Evolutionary conservation across 2,329 filamentous ascomycete genomes (phyloP).

Genomic region (Claviceps purpurea): DNA sequence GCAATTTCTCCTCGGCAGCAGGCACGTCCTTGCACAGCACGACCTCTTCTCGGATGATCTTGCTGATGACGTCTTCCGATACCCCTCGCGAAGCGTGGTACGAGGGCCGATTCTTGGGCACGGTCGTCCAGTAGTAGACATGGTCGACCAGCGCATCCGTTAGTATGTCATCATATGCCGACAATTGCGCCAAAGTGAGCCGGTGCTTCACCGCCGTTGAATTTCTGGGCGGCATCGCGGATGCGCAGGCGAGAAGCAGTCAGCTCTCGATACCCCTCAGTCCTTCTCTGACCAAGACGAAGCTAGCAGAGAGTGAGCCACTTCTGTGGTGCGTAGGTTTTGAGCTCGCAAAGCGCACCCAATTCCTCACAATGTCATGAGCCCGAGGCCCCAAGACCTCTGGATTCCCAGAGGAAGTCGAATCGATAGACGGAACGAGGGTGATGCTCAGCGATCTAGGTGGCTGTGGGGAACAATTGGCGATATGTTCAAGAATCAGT

Average conservation of each 20-base stretch:
- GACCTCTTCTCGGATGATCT: constrained; percentile 50
- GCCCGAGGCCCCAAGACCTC: not conserved
- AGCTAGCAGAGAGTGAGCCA: not conserved
- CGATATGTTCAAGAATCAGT: no score
- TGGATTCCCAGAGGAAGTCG: not conserved
- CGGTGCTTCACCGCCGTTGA: constrained; percentile 42
- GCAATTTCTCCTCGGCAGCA: constrained; percentile 57
- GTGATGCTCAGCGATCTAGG: no score
- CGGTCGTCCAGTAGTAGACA: constrained; percentile 92
- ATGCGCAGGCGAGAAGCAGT: not conserved
- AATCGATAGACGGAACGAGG: not conserved
- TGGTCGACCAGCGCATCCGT: constrained; percentile 93
- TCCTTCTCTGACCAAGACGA: not conserved
- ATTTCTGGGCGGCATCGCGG: constrained; percentile 22
- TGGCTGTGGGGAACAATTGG: no score
- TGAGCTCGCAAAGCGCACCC: not conserved
- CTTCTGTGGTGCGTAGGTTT: not conserved
- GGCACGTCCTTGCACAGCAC: constrained; percentile 61
- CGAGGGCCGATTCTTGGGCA: constrained; percentile 82
- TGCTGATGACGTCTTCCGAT: constrained; percentile 46
- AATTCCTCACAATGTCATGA: constrained; percentile 1
- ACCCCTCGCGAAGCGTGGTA: constrained; percentile 77
- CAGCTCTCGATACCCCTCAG: not conserved
- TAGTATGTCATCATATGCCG: constrained; percentile 87
- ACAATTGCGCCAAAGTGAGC: constrained; percentile 75